Base-by-base conservation (phyloP, 2,329 filamentous ascomycete species). In the Ascocoryne sarcoides region DNA sequence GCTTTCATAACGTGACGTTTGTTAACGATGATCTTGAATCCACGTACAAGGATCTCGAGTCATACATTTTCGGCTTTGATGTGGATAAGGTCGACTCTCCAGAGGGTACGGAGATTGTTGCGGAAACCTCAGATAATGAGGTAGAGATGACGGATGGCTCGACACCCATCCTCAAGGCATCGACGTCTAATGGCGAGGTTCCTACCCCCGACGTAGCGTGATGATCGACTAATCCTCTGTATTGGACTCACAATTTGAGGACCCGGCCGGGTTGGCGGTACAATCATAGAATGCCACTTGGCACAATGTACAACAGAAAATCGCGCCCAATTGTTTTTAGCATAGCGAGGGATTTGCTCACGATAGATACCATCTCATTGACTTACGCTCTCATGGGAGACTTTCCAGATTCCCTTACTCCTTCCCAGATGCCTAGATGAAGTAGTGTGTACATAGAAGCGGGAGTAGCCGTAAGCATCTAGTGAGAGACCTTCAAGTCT, bases 11-110 rank as follows among this genome's bases (percentile, higher is more conserved):
- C 42, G 66, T 65, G 47, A 59, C 69, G 20, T 63, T 77, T 17
- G 61, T 66, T 30, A 73, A 73, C 42, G 70, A 70, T 42, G 65
- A 73, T 44, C 45, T 73, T 26, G 69, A 73, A 19, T 62, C 60
- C 28, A 65, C 70, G 2, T 74, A 67, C 49, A 59, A 66, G 39
- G 60, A 65, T 44, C 61, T 76, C 5, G 69, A 69, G 55, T 60
- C 61, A 15, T 75, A 70, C 48, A 63, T 75, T 9, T 67, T 73
- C 52, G 47, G 44, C 29, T 20, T 10, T 18, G 41, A 37, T n/a
- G 45, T 46, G 18, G 36, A 18, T 20, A 40, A 32, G 23, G 37
- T 31, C 14, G 32, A 42, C 15, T 35, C 33, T 38, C 10, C 32
- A 28, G 26, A 36, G 26, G 12, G 10, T 4, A 19, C 31, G 20